These are phyloP conservation scores for Aphanoascus verrucosus DNA, from an alignment of 2,329 filamentous ascomycete genomes.

Conservation along the genomic window DNA sequence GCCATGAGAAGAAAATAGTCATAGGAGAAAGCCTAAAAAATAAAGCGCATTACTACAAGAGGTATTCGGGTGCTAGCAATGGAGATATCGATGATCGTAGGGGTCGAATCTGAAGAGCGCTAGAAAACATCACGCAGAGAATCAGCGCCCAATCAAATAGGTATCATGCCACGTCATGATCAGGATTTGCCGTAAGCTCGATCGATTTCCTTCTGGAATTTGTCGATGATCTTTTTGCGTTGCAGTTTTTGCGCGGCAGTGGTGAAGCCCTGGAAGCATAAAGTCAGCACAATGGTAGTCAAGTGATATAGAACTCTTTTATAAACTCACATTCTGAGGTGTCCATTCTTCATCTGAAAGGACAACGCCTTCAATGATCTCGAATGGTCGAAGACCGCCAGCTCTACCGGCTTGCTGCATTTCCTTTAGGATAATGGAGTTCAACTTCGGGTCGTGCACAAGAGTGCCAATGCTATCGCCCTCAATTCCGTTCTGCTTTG, in stretches of 20 bases:
- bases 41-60: neutral
- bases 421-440: conserved; percentile 32
- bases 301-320: neutral
- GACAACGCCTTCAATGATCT: conserved; percentile 37
- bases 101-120: neutral
- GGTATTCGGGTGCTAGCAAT: neutral
- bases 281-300: conserved; percentile 20
- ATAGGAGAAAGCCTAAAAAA: neutral
- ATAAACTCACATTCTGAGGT: conserved; percentile 30
- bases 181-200: conserved; percentile 44
- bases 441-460: conserved; percentile 33
- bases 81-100: neutral
- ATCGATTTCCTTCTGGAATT: conserved; percentile 52
- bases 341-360: conserved; percentile 39
- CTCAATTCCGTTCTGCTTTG: conserved; percentile 40
- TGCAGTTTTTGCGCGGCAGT: conserved; percentile 65
- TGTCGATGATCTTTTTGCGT: conserved; percentile 54
- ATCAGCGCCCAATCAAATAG: neutral
- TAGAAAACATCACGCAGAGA: neutral
- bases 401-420: conserved; percentile 30
- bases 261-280: conserved; percentile 45
- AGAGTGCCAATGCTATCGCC: conserved; percentile 21
- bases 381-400: conserved; percentile 31
- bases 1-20: neutral
- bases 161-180: neutral